Base-by-base conservation (phyloP, 371 early-diverging fungal genomes). In the Mucor saturninus region DNA sequence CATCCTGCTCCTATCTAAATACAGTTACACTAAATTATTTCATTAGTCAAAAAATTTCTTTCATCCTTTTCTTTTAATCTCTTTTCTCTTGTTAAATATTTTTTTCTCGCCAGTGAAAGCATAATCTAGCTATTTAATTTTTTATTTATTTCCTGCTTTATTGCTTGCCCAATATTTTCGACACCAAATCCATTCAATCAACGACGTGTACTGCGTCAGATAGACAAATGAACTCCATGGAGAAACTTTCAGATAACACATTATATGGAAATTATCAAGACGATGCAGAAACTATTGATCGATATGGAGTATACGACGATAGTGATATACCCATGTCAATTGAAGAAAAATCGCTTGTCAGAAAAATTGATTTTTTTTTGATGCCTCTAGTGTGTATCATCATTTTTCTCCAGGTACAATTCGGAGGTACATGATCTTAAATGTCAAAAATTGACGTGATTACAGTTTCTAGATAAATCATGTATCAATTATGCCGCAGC, bases 381-480 rank as follows among this genome's bases (percentile, higher is more conserved):
- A 59, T 79, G 65, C 79, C 79, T 29, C 56, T 76, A n/a, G 59
- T 79, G 26, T 79, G 79, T 60, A 35, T 59, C 21, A 64, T 76
- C 30, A 71, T 70, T 43, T 79, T 79, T 49, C 53, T 79, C 30
- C 78, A 77, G 75, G 78, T 75, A 72, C 35, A 56, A 46, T 21
- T 21, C 8, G 21, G 21, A 46, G 21, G 1, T 15, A 13, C 15
- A 5, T 7, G 8, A 10, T 35, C 2, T 1, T 37, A 15, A 13
- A 14, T 40, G 43, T 54, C 7, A 30, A 50, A 48, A 29, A 28
- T 28, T 26, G 58, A 21, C 2, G 30, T 32, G 2, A 21, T 28
- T 51, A 11, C 53, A 79, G 74, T 79, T 76, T 65, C 42, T 79
- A 31, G 79, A 79, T 64, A 79, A 79, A 69, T 70, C 79, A 38